These are phyloP conservation scores for Boletus tomentosulus DNA, from an alignment of 768 basidiomycete genomes.

Conservation along the genomic window DNA sequence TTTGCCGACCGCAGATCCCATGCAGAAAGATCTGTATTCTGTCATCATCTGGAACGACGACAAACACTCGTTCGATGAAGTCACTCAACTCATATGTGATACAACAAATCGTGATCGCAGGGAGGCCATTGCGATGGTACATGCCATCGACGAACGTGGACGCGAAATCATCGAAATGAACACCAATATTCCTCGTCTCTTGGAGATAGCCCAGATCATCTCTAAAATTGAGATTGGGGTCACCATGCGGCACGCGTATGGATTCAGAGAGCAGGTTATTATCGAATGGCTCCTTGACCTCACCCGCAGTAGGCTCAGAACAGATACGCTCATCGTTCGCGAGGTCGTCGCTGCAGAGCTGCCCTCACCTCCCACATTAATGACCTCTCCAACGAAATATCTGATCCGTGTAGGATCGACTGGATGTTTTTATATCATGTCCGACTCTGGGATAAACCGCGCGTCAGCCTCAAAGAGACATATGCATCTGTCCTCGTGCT, in stretches of 20 bases:
- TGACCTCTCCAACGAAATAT: constrained; percentile 37
- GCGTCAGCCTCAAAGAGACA: constrained; percentile 76
- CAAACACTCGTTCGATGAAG: constrained; percentile 90
- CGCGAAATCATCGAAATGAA: constrained; percentile 82
- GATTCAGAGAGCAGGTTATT: constrained; percentile 85
- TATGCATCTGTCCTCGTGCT: constrained; percentile 72
- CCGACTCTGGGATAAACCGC: constrained; percentile 79
- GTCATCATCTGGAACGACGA: constrained; percentile 96
- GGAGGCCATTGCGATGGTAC: constrained; percentile 53
- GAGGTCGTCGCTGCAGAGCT: constrained; percentile 72
- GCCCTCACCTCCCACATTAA: constrained; percentile 44
- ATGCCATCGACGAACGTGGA: constrained; percentile 71
- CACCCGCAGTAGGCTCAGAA: constrained; percentile 65
- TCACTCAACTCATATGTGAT: constrained; percentile 68
- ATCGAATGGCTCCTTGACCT: constrained; percentile 85
- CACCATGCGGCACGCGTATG: constrained; percentile 80
- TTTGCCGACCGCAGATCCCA: constrained; percentile 73
- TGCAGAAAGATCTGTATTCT: constrained; percentile 75
- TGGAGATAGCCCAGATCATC: constrained; percentile 77
- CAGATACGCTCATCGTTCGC: constrained; percentile 62
- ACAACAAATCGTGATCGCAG: constrained; percentile 45
- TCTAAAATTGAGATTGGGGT: constrained; percentile 88
- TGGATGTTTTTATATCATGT: constrained; percentile 79
- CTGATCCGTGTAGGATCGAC: constrained; percentile 62
- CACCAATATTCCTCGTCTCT: constrained; percentile 44